Base-by-base conservation (phyloP, 305 asterid genomes). In the Rubia balearica region DNA sequence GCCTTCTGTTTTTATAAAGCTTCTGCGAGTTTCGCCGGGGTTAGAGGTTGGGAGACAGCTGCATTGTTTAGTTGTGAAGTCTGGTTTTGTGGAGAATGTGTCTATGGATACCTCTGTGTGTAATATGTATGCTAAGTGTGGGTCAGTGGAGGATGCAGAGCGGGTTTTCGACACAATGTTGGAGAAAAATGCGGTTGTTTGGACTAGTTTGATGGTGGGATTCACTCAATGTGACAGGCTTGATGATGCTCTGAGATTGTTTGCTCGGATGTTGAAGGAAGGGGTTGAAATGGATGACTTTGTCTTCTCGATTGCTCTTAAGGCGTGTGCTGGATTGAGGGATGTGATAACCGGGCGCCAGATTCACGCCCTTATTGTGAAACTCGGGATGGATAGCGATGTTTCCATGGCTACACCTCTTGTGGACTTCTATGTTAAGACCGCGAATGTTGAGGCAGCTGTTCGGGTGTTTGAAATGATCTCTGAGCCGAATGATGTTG, bases 131-230 rank as follows among this genome's bases (percentile, higher is more conserved):
- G 76, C 57, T 59, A 86, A 83, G 75, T 82, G 87, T 64, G 81
- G 91, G 67, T 36, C 69, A 60, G 61, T 83, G 71, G 80, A 81
- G 51, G 55, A 70, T 45, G 89, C 87, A 0, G 79, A 81, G 69
- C 56, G 71, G 65, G 22, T 55, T 51, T 85, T 87, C 63, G 75
- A 72, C 36, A 69, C 45, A 76, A 83, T 83, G 85, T 71, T 9
- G 13, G 87, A 75, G 53, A 87, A 76, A 81, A 87, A 78, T 71
- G 79, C 71, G 5, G 72, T 82, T 59, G 69, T 88, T 9, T 87
- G 89, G 88, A 87, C 89, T 36, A 65, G 79, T 3, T 74, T 87
- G 86, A 82, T 87, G 81, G 84, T 85, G 74, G 90, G 88, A 16
- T 85, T 77, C 77, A 76, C 87, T 74, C 80, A 83, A 61, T 81